A percentile compares a stretch with the other conserved stretches of the same genome.
phyloP scores from a whole-genome alignment of 768 basidiomycete species.

The Tephrocybe sp. region DNA sequence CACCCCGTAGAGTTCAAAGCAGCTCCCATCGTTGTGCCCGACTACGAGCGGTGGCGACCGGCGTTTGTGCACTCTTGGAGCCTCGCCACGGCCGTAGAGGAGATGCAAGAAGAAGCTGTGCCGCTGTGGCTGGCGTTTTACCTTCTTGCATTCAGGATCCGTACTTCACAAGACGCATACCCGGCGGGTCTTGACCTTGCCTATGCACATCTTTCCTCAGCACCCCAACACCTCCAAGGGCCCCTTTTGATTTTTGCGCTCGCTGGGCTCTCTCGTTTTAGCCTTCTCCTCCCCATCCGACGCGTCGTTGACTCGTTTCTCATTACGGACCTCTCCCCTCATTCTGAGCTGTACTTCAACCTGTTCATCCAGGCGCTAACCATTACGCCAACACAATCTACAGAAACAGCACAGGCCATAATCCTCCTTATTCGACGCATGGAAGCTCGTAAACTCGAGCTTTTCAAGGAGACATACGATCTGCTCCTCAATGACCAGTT shows the following conservation, averaged over 20 bases:
- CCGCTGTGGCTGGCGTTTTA: conserved; percentile 61
- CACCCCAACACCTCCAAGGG: conserved; percentile 34
- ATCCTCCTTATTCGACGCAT: conserved; percentile 45
- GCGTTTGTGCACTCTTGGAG: conserved; percentile 21
- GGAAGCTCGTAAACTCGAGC: conserved; percentile 41
- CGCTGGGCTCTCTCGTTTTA: conserved; percentile 49
- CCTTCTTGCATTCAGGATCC: conserved; percentile 46
- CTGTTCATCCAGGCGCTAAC: conserved; percentile 53
- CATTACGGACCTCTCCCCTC: conserved; percentile 25
- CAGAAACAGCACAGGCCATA: conserved; percentile 37
- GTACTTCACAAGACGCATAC: conserved; percentile 43
- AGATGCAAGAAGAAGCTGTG: conserved; percentile 10
- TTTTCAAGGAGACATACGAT: conserved; percentile 42
- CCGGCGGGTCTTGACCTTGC: conserved; percentile 44
- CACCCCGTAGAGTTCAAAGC: conserved; percentile 23
- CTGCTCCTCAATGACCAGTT: conserved; percentile 49
- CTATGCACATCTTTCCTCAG: conserved; percentile 33
- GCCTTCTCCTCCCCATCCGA: conserved; percentile 45
- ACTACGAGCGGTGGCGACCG: conserved; percentile 42
- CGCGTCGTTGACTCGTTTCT: conserved; percentile 44
- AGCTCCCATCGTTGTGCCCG: conserved; percentile 31
- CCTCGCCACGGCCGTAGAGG: background rate
- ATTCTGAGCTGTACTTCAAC: conserved; percentile 44
- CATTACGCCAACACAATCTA: conserved; percentile 36
- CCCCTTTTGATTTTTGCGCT: conserved; percentile 47